Conservation (phyloP, 805 yeast genomes). For the Sugiyamaella marilandica region DNA sequence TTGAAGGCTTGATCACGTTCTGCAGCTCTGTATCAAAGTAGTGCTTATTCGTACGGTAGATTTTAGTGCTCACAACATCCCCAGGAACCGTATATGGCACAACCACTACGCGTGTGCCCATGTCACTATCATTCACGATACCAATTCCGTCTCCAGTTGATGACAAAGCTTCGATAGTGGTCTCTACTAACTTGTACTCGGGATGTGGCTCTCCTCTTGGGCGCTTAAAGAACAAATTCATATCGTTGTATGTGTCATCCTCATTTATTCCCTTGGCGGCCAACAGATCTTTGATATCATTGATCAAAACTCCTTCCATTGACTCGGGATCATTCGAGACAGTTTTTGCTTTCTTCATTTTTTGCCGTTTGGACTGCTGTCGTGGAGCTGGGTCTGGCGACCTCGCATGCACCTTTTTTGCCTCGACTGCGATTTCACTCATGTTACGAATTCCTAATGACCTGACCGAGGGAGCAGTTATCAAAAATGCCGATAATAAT, state of each 20-base stretch:
- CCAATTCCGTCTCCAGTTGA: conserved; percentile 87
- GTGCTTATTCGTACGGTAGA: conserved; percentile 71
- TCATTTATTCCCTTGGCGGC: conserved; percentile 38
- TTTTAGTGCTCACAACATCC: conserved; percentile 63
- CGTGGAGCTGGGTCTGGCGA: not conserved
- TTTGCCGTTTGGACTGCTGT: conserved; percentile 7
- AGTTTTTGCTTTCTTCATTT: conserved; percentile 39
- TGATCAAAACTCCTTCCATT: conserved; percentile 71
- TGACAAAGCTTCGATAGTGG: conserved; percentile 52
- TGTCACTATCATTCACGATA: conserved; percentile 43
- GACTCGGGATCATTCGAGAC: conserved; percentile 70
- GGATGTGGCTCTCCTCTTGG: conserved; percentile 36
- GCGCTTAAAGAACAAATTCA: conserved; percentile 53
- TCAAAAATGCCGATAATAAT: no score
- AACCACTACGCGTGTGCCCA: conserved; percentile 48
- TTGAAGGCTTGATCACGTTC: conserved; percentile 42
- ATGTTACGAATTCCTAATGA: not conserved
- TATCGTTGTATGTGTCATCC: conserved; percentile 52
- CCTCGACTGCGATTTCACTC: not conserved
- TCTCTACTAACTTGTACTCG: conserved; percentile 53
- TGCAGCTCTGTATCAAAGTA: conserved; percentile 74
- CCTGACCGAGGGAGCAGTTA: no score
- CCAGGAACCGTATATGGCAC: conserved; percentile 90
- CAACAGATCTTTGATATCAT: conserved; percentile 63
- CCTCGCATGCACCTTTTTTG: not conserved